Conservation (phyloP, 75 land plant genomes). For the Selaginella tamariscina region DNA sequence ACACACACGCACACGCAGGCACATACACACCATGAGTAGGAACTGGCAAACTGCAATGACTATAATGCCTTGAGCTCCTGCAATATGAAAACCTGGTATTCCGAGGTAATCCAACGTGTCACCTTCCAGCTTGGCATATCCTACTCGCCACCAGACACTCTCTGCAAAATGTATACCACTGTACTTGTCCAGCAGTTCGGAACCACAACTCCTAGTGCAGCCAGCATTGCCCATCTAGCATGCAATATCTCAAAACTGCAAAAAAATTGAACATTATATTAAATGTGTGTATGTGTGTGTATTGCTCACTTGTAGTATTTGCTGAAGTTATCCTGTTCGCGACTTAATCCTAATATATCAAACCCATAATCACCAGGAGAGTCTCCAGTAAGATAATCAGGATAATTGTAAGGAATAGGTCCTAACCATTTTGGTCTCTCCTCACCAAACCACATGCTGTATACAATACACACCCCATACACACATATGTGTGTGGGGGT, state of each 20-base stretch:
- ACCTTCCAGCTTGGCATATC: constrained; percentile 97
- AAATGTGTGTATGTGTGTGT: too few relatives aligned
- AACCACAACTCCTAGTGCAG: constrained; percentile 74
- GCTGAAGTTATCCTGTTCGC: constrained; percentile 46
- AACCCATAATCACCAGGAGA: constrained; percentile 96
- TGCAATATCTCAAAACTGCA: constrained; percentile 89
- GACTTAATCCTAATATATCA: constrained; percentile 65
- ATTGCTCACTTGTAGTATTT: constrained; percentile 78
- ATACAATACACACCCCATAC: too few relatives aligned
- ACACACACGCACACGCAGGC: too few relatives aligned
- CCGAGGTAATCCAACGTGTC: constrained; percentile 95
- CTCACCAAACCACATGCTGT: constrained; percentile 77
- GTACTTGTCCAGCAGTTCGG: constrained; percentile 64
- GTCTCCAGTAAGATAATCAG: constrained; percentile 64
- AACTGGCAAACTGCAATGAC: constrained; percentile 90
- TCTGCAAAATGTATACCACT: constrained; percentile 65
- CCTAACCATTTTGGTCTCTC: constrained; percentile 92
- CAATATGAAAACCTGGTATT: constrained; percentile 87
- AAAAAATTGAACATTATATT: background rate
- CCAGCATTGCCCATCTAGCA: constrained; percentile 99
- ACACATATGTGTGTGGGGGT: too few relatives aligned
- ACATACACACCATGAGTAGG: constrained; percentile 84
- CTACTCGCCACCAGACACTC: constrained; percentile 95
- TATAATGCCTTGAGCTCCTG: constrained; percentile 90
- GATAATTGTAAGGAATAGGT: constrained; percentile 73